A percentile compares a stretch with the other conserved stretches of the same genome.
phyloP scores from a whole-genome alignment of 129 eudicot species.

The Heracleum sosnowskyi region DNA sequence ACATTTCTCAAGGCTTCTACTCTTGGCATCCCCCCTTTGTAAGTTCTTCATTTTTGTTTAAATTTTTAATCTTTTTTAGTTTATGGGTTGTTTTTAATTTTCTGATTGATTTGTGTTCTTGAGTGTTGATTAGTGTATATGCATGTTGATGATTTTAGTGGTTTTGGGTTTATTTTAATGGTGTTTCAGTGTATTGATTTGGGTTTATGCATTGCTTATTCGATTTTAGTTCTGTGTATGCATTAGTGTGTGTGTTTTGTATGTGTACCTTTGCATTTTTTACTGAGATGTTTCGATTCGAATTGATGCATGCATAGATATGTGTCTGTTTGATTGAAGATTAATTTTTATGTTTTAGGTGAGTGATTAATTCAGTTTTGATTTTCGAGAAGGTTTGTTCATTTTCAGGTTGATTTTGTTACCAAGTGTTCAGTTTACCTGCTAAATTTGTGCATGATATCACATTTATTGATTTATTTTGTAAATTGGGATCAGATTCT shows the following conservation, averaged over 20 bases:
- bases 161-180: not conserved
- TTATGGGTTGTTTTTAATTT: not conserved
- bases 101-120: not conserved
- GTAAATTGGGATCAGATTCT: not conserved
- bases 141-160: not conserved
- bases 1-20: slow-evolving; percentile 2
- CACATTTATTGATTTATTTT: not conserved
- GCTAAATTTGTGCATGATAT: too few relatives aligned
- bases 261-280: not conserved
- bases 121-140: not conserved
- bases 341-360: not conserved
- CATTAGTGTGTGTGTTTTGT: not conserved
- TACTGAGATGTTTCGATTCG: not conserved
- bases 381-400: not conserved
- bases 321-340: not conserved
- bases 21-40: slow-evolving; percentile 4
- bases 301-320: not conserved
- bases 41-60: not conserved
- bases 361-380: not conserved
- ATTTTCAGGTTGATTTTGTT: not conserved
- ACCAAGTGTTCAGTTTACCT: not conserved
- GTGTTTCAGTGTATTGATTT: not conserved
- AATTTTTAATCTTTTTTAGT: not conserved
- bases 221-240: not conserved
- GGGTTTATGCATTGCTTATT: not conserved